Evolutionary conservation across 352 stramenopile genomes (phyloP), one percentile per base, ranked within the genome.

Genomic region (Globisporangium nodosum): DNA sequence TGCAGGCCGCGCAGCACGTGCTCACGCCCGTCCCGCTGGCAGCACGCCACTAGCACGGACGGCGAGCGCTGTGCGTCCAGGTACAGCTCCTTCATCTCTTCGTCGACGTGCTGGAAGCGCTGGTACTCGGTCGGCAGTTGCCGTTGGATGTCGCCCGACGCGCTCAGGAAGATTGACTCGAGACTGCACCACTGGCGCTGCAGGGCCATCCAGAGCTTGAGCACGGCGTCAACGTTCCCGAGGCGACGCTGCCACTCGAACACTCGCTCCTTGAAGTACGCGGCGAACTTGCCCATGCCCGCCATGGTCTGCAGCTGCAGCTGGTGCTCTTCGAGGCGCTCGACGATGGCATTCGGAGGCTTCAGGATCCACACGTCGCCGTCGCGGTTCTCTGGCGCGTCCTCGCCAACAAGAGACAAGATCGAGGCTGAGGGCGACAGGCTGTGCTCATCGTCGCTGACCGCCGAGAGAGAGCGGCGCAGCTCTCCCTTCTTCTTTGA

Each of bases 251-350:
- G 95, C 95, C 95, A 98, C 47, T 97, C 78, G 16, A 97, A 90
- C 18, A 98, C 94, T n/a, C 94, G 89, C 54, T 98, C 89, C 37
- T 96, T 90, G 60, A 98, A 98, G 55, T 98, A 98, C 18, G 94
- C 87, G 47, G 98, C 95, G 60, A 98, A 98, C 61, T 98, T 98
- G 24, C 92, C 93, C 68, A 97, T 97, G n/a, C 87, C 87, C n/a
- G 91, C 92, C 82, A 98, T 98, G 9, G 88, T 96, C 65, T 98
- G 95, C 3, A 98, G 70, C 56, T 98, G 88, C 49, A 98, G 83
- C 63, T 98, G 94, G 57, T 98, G 92, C 45, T 96, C 88, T 74
- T 98, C 95, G 8, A 98, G 89, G 20, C 74, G 91, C 64, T 98
- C 95, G 37, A 98, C 82, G 49, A 98, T 84, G 33, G 90, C 77